Percentiles rank a stretch among this genome's conserved stretches.
Evolutionary conservation across 1,139 yeast genomes (phyloP).

Genomic region (Yamadazyma dushanensis): DNA sequence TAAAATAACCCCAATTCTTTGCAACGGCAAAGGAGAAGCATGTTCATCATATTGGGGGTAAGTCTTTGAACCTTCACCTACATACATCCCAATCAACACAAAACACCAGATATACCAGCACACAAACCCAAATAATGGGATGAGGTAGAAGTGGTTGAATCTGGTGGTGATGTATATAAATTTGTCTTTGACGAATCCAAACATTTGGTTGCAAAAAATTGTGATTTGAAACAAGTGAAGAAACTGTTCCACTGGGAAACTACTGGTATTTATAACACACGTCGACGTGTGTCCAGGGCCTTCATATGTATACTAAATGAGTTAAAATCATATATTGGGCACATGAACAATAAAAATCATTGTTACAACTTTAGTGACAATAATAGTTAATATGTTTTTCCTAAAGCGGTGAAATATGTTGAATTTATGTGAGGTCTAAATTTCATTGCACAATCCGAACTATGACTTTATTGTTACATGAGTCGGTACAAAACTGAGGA

Average conservation of each 20-base stretch:
- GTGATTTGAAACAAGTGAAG: background rate
- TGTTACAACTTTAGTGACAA: conserved; percentile 1
- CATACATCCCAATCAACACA: conserved; percentile 26
- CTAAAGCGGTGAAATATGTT: background rate
- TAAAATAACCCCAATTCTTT: conserved; percentile 29
- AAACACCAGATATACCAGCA: conserved; percentile 29
- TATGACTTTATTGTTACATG: background rate
- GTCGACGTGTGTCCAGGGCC: too few relatives aligned
- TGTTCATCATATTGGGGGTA: conserved; percentile 24
- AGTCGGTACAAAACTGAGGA: too few relatives aligned
- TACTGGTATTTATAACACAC: conserved; percentile 1
- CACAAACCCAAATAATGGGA: conserved; percentile 28
- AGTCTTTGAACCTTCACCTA: conserved; percentile 20
- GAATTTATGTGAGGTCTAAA: too few relatives aligned
- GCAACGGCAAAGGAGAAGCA: conserved; percentile 24
- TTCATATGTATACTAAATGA: background rate
- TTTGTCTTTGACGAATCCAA: conserved; percentile 11
- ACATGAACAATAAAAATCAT: too few relatives aligned
- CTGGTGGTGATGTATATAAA: conserved; percentile 21
- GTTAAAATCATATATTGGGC: conserved; percentile 1
- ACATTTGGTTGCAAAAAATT: conserved; percentile 10
- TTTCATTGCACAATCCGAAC: too few relatives aligned
- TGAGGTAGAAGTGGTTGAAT: conserved; percentile 28
- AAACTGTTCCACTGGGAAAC: background rate
- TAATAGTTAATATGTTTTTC: background rate